Percentiles rank a stretch among this genome's conserved stretches.
Evolutionary conservation across 2,329 filamentous ascomycete genomes (phyloP).

Genomic region (Diaporthe sp.): DNA sequence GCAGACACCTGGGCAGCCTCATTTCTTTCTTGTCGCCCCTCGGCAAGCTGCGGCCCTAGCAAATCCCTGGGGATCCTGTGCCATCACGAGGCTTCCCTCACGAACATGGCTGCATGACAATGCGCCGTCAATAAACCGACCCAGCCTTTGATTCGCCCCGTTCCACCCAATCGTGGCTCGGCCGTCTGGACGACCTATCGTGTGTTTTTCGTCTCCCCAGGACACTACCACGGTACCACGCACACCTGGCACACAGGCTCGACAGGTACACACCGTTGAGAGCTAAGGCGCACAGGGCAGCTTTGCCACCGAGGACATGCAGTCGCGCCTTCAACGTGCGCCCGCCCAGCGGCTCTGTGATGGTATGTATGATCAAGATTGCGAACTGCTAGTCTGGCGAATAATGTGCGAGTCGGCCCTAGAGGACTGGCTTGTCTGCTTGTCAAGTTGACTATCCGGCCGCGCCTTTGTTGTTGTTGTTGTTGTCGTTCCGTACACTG

Average conservation of each 20-base stretch:
- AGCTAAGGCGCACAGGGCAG: conserved; percentile 30
- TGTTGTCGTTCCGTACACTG: conserved; percentile 10
- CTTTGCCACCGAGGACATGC: conserved; percentile 4
- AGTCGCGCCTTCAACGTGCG: conserved; percentile 25
- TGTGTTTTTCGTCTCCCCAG: conserved; percentile 35
- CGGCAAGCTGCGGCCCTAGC: conserved; percentile 38
- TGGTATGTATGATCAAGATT: background rate
- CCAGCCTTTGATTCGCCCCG: conserved; percentile 37
- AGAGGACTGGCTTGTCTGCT: background rate
- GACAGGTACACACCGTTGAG: conserved; percentile 16
- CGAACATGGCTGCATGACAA: conserved; percentile 37
- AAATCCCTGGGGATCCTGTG: conserved; percentile 38
- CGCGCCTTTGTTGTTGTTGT: conserved; percentile 25
- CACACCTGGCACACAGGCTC: conserved; percentile 10
- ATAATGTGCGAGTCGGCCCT: background rate
- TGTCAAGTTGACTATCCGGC: background rate
- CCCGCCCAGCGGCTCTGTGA: conserved; percentile 8
- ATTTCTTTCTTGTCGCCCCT: conserved; percentile 35
- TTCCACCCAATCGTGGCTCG: conserved; percentile 26
- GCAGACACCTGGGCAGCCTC: conserved; percentile 36
- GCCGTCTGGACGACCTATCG: conserved; percentile 13
- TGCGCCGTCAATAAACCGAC: conserved; percentile 34
- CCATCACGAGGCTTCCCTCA: conserved; percentile 40
- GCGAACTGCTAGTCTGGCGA: background rate
- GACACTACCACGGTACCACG: conserved; percentile 20